Conservation (phyloP, 169 alveolate genomes). For the Plasmodium yoelii region DNA sequence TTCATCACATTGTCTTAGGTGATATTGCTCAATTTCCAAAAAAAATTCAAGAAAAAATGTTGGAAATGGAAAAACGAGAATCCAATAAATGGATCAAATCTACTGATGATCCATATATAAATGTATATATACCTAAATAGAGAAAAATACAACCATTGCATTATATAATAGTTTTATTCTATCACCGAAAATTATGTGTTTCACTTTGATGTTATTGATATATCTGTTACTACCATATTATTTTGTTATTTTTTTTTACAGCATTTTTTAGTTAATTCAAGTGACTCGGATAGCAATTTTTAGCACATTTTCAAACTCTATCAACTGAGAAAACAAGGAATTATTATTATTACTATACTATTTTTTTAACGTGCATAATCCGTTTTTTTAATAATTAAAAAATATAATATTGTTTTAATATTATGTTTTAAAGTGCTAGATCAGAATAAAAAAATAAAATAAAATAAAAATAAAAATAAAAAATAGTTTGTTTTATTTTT, state of each 20-base stretch:
- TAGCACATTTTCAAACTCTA: not conserved
- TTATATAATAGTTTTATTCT: not conserved
- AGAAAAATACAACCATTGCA: not conserved
- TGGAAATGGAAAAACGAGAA: constrained; percentile 42
- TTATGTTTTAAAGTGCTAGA: not conserved
- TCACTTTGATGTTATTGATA: too few relatives aligned
- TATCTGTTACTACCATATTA: not conserved
- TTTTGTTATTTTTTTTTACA: constrained; percentile 16
- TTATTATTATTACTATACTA: too few relatives aligned
- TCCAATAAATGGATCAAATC: constrained; percentile 67
- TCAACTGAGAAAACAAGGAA: too few relatives aligned
- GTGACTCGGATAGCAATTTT: constrained; percentile 40
- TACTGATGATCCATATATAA: constrained; percentile 73
- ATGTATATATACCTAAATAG: constrained; percentile 26
- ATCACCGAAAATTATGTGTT: too few relatives aligned
- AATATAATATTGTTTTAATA: not conserved
- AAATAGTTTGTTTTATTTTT: too few relatives aligned
- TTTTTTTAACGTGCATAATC: not conserved
- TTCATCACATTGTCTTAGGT: constrained; percentile 29
- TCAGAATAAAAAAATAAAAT: not conserved
- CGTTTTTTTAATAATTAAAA: constrained; percentile 3
- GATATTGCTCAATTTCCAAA: constrained; percentile 65
- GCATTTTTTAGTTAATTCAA: constrained; percentile 60
- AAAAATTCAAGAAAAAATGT: constrained; percentile 50
- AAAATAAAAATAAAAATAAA: too few relatives aligned